These are phyloP conservation scores for Fraxinus albicans DNA, from an alignment of 305 asterid genomes.

Conservation along the genomic window DNA sequence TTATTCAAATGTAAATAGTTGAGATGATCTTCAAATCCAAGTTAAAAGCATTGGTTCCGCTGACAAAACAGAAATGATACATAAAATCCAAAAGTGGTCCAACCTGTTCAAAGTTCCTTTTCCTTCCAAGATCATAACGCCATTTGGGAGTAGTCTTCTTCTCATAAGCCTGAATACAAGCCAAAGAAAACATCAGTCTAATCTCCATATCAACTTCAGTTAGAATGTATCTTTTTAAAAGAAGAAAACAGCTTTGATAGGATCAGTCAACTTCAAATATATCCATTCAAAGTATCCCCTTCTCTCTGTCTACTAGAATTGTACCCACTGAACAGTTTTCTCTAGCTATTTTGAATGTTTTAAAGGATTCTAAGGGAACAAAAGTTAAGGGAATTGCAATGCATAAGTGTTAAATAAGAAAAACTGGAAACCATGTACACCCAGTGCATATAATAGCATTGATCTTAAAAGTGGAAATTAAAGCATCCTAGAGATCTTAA, in stretches of 20 bases:
- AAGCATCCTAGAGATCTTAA: constrained; percentile 5
- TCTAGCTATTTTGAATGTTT: neutral
- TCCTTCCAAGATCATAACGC: constrained; percentile 97
- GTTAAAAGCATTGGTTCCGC: neutral
- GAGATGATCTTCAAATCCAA: neutral
- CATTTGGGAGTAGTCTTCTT: constrained; percentile 81
- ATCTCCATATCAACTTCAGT: constrained; percentile 5
- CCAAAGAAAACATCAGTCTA: constrained; percentile 23
- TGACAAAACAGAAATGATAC: constrained; percentile 1
- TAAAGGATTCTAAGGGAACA: neutral
- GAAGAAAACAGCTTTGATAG: neutral
- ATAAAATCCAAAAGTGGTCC: constrained; percentile 21
- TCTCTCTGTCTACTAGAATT: neutral
- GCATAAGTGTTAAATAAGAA: neutral
- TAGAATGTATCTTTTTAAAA: neutral
- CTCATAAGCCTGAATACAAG: constrained; percentile 75
- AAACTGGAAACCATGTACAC: constrained; percentile 2
- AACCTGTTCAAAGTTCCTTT: constrained; percentile 93
- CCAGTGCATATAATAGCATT: neutral
- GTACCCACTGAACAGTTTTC: neutral
- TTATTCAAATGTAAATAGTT: neutral
- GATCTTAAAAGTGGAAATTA: constrained; percentile 8
- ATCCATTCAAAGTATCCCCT: neutral
- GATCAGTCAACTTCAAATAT: constrained; percentile 3
- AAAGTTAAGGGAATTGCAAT: neutral